Evolutionary conservation across 108 stramenopile genomes (phyloP).

Genomic region (Pseudonitzschia delicatissima): DNA sequence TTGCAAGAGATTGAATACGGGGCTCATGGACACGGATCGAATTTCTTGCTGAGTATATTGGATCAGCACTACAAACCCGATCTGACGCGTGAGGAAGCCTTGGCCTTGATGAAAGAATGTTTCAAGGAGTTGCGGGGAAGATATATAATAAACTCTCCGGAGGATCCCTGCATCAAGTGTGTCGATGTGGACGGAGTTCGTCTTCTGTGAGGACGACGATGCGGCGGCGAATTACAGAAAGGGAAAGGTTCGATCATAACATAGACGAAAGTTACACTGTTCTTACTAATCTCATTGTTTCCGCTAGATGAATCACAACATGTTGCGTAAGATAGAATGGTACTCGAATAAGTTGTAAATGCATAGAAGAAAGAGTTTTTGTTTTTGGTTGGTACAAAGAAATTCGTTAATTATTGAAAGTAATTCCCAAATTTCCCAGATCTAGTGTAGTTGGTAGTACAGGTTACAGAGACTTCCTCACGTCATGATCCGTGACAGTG

Average conservation of each 20-base stretch:
- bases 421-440: slow-evolving; percentile 11
- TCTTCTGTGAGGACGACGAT: too few relatives aligned
- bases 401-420: too few relatives aligned
- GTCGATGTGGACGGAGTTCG: slow-evolving; percentile 50
- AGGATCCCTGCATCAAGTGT: slow-evolving; percentile 76
- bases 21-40: slow-evolving; percentile 67
- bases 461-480: slow-evolving; percentile 12
- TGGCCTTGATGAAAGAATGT: slow-evolving; percentile 48
- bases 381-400: too few relatives aligned
- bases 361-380: too few relatives aligned
- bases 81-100: slow-evolving; percentile 55
- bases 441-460: slow-evolving; percentile 11
- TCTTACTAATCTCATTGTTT: too few relatives aligned
- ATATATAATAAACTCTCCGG: slow-evolving; percentile 71
- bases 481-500: slow-evolving; percentile 3
- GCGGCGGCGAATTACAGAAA: slow-evolving; percentile 12
- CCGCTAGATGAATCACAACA: too few relatives aligned
- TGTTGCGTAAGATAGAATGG: too few relatives aligned
- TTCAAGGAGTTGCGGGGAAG: slow-evolving; percentile 68
- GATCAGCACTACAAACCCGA: slow-evolving; percentile 60
- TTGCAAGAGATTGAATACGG: slow-evolving; percentile 66
- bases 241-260: too few relatives aligned
- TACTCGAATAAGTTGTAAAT: too few relatives aligned
- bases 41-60: slow-evolving; percentile 65
- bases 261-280: too few relatives aligned